These are phyloP conservation scores for Boletales sp. DNA, from an alignment of 768 basidiomycete genomes.

Conservation along the genomic window DNA sequence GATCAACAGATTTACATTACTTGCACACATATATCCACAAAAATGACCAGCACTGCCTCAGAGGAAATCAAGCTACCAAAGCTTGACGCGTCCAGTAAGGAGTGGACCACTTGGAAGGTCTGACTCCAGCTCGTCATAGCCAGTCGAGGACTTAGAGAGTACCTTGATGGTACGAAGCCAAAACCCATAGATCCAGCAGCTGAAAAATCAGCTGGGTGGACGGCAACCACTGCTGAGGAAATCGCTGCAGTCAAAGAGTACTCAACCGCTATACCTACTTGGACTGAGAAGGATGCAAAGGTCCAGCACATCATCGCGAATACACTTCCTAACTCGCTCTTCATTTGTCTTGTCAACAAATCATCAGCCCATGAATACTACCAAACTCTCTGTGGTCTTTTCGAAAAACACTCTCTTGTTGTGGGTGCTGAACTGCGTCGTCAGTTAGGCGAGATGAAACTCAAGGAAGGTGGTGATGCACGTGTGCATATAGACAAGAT, in stretches of 20 bases:
- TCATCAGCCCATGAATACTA: slow-evolving; percentile 20
- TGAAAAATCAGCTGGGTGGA: not conserved
- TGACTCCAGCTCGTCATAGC: not conserved
- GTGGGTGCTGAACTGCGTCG: not conserved
- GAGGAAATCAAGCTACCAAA: not conserved
- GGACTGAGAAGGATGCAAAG: slow-evolving; percentile 25
- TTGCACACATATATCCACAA: not conserved
- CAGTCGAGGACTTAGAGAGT: not conserved
- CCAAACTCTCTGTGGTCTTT: not conserved
- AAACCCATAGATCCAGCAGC: slow-evolving; percentile 14
- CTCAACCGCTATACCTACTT: not conserved
- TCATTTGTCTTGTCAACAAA: not conserved
- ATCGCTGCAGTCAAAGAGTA: slow-evolving; percentile 3
- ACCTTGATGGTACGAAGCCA: not conserved
- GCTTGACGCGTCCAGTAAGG: slow-evolving; percentile 6
- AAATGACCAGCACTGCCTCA: not conserved
- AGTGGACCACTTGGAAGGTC: not conserved
- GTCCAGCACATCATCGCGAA: slow-evolving; percentile 13
- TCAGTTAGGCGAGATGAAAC: slow-evolving; percentile 1
- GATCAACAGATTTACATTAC: not conserved
- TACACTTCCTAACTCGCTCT: not conserved
- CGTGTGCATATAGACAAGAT: slow-evolving; percentile 30
- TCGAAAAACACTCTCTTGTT: not conserved
- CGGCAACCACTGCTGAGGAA: not conserved
- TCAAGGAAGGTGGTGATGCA: slow-evolving; percentile 28